Base-by-base conservation (phyloP, 768 basidiomycete genomes). In the Mycena olivaceomarginata region DNA sequence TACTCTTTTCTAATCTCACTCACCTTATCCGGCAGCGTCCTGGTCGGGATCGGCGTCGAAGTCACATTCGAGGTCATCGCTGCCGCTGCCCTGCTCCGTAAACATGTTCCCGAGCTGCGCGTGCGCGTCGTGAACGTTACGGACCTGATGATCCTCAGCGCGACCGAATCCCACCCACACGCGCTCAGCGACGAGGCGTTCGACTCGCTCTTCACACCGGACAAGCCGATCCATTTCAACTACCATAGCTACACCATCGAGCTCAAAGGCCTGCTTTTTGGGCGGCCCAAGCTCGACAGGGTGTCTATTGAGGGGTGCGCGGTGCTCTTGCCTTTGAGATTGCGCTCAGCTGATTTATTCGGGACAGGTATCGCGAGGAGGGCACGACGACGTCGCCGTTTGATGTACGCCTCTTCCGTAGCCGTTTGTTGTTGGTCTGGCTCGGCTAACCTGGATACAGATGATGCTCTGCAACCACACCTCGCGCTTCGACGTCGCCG, bases 91-190 rank as follows among this genome's bases (percentile, higher is more conserved):
- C 89, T 97, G 25, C 91, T 98, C 37, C 93, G 94, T 80, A 91
- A 92, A 81, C 85, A 91, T 31, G 88, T 88, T n/a, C 93, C 95
- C 2, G 89, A 90, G 11, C 90, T 98, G 39, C 93, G 97, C 48
- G 93, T 96, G 9, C 93, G 96, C 22, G 95, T 98, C 72, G 93
- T 98, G 73, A 98, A 98, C 79, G 94, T 98, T 75, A 95, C 96
- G 2, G 97, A 98, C 81, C 88, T 98, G 60, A 94, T 98, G 92
- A 93, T 97, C 74, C 90, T 98, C 57, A 91, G 91, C 40, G 87
- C 90, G 6, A 83, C 82, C n/a, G 95, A 94, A 69, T 85, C 89
- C 13, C 96, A 97, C 82, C 96, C 96, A 10, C 96, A 97, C 80
- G 89, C 95, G 1, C 87, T 97, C 74, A 88, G 84, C 78, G 85